Evolutionary conservation across 371 early-diverging fungal genomes (phyloP).

Genomic region (Mucor velutinosus): DNA sequence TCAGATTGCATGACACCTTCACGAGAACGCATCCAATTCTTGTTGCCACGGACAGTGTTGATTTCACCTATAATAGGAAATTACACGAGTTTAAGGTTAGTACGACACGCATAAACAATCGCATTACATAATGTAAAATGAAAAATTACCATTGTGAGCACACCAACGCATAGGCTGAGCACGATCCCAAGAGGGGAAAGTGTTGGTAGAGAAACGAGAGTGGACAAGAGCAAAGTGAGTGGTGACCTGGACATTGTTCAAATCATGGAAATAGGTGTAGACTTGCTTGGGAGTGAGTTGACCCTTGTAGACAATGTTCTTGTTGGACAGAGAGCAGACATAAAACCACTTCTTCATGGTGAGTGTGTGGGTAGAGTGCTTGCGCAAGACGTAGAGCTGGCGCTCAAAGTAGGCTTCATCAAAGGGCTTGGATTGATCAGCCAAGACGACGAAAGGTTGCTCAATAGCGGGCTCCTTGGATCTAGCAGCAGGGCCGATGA

Average conservation of each 20-base stretch:
- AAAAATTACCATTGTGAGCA: slow-evolving; percentile 88
- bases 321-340: slow-evolving; percentile 90
- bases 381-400: slow-evolving; percentile 88
- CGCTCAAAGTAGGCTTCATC: slow-evolving; percentile 81
- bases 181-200: slow-evolving; percentile 98
- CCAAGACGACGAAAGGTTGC: slow-evolving; percentile 88
- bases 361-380: slow-evolving; percentile 83
- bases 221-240: slow-evolving; percentile 96
- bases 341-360: slow-evolving; percentile 90
- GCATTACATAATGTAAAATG: neutral
- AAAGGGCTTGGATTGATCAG: slow-evolving; percentile 42
- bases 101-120: neutral
- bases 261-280: slow-evolving; percentile 88
- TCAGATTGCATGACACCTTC: slow-evolving; percentile 90
- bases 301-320: slow-evolving; percentile 96
- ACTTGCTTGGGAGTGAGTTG: slow-evolving; percentile 94
- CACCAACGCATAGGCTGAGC: slow-evolving; percentile 97
- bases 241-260: slow-evolving; percentile 76
- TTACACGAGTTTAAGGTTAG: neutral
- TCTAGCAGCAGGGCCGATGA: slow-evolving; percentile 87
- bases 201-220: slow-evolving; percentile 98
- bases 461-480: slow-evolving; percentile 92
- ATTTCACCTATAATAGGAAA: slow-evolving; percentile 77
- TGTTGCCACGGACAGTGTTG: slow-evolving; percentile 97
- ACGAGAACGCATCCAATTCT: slow-evolving; percentile 98